Evolutionary conservation across 148 eudicot species (phyloP), one percentile per base, ranked within the genome.

Genomic region (Linanthus parryae): DNA sequence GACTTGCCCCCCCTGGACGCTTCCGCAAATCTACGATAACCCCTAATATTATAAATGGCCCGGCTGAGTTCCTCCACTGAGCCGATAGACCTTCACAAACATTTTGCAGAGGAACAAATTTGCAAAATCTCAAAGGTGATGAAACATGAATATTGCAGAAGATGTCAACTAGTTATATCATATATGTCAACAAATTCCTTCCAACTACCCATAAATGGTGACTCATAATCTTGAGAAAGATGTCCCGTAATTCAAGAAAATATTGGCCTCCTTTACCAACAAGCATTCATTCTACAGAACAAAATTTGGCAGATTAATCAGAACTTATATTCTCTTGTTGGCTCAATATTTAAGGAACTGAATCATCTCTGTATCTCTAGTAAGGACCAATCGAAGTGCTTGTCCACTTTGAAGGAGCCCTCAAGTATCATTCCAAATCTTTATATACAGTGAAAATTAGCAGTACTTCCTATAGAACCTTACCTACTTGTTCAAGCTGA

Each of bases 401-500:
- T 1, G 17, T 29, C 23, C 25, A 33, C 7, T 35, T 20, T 14
- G 10, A 31, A 25, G 12, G 28, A 31, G 40, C n/a, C n/a, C n/a
- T n/a, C n/a, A n/a, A n/a, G 5, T 21, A 36, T 8, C 41, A 28
- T 31, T 33, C 51, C 37, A 30, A 38, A 41, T 45, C 56, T 14
- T 21, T 21, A 23, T n/a, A 19, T 22, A 10, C 43, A 19, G 26
- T 1, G 15, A 35, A 22, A 13, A 4, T 4, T 31, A 4, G 5
- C 10, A n/a, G 23, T 10, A 5, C 11, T 24, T 44, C 58, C 34
- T 42, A 42, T 11, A 66, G 69, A 39, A 57, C 54, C 59, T 50
- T 26, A 68, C 66, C 76, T 39, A 61, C 61, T 59, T 58, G 60
- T 59, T 65, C 71, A 56, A 89, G 78, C 49, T 84, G 81, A 31